Percentiles rank a stretch among this genome's conserved stretches.
These are phyloP conservation scores for Xylariaceae sp. DNA, from an alignment of 2,329 filamentous ascomycete genomes.

Conservation along the genomic window DNA sequence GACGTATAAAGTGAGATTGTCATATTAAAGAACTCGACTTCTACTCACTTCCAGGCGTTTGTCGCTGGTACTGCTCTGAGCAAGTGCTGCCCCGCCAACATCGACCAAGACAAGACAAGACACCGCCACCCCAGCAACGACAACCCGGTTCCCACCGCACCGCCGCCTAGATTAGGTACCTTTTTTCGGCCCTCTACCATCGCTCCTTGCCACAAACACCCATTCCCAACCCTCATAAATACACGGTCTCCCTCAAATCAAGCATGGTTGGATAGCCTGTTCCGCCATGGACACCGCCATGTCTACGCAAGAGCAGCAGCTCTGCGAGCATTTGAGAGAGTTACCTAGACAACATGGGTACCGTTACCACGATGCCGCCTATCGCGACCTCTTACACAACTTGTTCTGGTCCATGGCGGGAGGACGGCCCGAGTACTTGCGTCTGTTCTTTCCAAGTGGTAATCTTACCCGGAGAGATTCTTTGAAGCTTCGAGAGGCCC, in stretches of 20 bases:
- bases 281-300: slow-evolving; percentile 47
- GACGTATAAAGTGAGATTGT: too few relatives aligned
- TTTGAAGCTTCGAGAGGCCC: slow-evolving; percentile 78
- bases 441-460: slow-evolving; percentile 76
- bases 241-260: neutral
- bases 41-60: neutral
- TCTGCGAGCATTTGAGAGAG: slow-evolving; percentile 75
- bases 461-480: slow-evolving; percentile 51
- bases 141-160: neutral
- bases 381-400: slow-evolving; percentile 64
- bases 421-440: slow-evolving; percentile 66
- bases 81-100: neutral
- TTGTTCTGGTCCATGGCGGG: slow-evolving; percentile 86
- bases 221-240: neutral
- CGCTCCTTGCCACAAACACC: slow-evolving; percentile 4
- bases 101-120: neutral
- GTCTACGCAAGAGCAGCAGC: slow-evolving; percentile 69
- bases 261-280: slow-evolving; percentile 21
- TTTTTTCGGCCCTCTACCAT: neutral
- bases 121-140: neutral
- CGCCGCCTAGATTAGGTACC: neutral
- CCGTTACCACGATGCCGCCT: slow-evolving; percentile 68
- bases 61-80: neutral
- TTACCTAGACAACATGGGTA: slow-evolving; percentile 69
- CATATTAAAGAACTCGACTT: neutral